Evolutionary conservation across 352 stramenopile species (phyloP), one percentile per base, ranked within the genome.

Genomic region (Globisporangium rhizosaccharum): DNA sequence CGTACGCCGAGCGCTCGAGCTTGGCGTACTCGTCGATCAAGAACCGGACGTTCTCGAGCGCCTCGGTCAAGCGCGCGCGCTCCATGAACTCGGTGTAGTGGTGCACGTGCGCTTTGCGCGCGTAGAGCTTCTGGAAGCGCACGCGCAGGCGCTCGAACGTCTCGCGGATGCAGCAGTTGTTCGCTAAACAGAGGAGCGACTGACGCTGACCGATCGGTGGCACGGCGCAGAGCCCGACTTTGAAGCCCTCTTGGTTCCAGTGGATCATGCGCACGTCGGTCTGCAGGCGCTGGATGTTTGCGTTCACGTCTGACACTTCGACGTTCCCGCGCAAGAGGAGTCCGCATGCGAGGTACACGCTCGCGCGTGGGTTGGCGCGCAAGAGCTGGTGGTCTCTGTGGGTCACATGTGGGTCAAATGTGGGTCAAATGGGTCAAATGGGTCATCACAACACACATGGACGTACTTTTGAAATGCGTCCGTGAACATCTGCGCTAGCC

Each of bases 181-280:
- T 97, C 36, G 82, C 86, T 1, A 97, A 59, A 48, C 78, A 91
- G 10, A 96, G 67, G 44, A 97, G 62, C n/a, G 87, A 87, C 15
- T 76, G 71, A 17, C 51, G 66, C 39, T 87, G 75, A 8, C 72
- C 72, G 33, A 93, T 71, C 3, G 85, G 77, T 0, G 82, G 72
- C 28, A 88, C 82, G 17, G 54, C 63, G 56, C 85, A 96, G 8
- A 94, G 62, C 0, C 85, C 88, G 23, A 95, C 68, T 64, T 97
- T 97, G 68, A 97, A 97, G 14, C 89, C 89, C 60, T 97, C 90
- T 44, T 79, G 75, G 57, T 97, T 97, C 89, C 89, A 97, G 42
- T 82, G 73, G 39, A 94, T 90, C 79, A 97, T 92, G n/a, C 74
- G 65, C 51, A 97, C 75, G 56, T 92, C 72, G 0, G 77, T 73